A percentile compares a stretch with the other conserved stretches of the same genome.
Evolutionary conservation across 1,284 basidiomycete genomes (phyloP).

Genomic region (Athelia psychrophila): DNA sequence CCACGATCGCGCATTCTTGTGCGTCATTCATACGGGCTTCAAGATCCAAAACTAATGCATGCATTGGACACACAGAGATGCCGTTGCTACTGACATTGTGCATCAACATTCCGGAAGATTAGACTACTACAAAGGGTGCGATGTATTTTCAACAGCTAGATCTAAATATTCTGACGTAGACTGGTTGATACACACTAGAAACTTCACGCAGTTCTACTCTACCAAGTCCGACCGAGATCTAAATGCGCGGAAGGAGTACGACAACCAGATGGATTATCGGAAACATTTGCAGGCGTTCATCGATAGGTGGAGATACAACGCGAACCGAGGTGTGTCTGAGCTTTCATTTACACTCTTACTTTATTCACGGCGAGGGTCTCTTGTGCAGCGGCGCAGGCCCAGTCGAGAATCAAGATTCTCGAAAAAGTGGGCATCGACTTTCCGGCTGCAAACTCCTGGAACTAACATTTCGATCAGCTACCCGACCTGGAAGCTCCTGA

Average conservation of each 20-base stretch:
- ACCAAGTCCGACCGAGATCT: constrained; percentile 95
- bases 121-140: constrained; percentile 89
- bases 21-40: constrained; percentile 24
- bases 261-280: constrained; percentile 92
- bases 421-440: constrained; percentile 65
- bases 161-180: constrained; percentile 3
- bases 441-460: background rate
- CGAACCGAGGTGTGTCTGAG: constrained; percentile 65
- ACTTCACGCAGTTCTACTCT: constrained; percentile 98
- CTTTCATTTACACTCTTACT: background rate
- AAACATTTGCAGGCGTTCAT: constrained; percentile 97
- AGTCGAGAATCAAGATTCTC: constrained; percentile 97
- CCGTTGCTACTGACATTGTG: constrained; percentile 94
- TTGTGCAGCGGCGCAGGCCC: constrained; percentile 79
- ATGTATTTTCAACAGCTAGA: background rate
- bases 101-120: constrained; percentile 95
- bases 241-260: constrained; percentile 92
- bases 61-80: constrained; percentile 57
- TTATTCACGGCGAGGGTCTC: constrained; percentile 2
- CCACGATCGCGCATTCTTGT: constrained; percentile 98
- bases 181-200: constrained; percentile 63
- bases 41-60: background rate
- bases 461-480: constrained; percentile 42
- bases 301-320: constrained; percentile 95
- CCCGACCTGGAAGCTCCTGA: constrained; percentile 94